phyloP scores from a whole-genome alignment of 2,329 filamentous ascomycete species.

The Fusarium domesticum region DNA sequence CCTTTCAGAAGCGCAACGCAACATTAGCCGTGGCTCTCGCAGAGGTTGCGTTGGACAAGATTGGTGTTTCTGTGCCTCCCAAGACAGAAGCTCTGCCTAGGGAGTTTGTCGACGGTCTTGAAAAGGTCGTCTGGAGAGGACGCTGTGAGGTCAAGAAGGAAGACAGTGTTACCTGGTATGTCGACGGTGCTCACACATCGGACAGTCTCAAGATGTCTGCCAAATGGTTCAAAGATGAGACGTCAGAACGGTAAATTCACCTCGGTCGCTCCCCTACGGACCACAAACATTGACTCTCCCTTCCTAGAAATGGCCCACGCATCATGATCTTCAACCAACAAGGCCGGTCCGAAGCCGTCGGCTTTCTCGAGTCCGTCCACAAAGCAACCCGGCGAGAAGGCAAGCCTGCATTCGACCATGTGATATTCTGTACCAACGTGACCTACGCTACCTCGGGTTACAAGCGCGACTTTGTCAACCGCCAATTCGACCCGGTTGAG shows the following conservation, averaged over 20 bases:
- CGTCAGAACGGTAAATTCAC: constrained; percentile 31
- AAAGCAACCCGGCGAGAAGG: constrained; percentile 32
- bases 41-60: constrained; percentile 45
- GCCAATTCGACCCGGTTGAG: constrained; percentile 50
- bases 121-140: constrained; percentile 73
- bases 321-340: constrained; percentile 88
- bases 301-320: constrained; percentile 37
- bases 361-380: constrained; percentile 51
- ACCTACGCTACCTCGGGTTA: constrained; percentile 51
- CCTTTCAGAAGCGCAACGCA: constrained; percentile 60
- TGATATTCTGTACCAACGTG: constrained; percentile 79
- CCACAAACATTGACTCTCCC: not conserved
- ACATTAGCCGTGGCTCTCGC: constrained; percentile 52
- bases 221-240: constrained; percentile 70
- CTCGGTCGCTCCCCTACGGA: not conserved
- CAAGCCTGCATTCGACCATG: constrained; percentile 60
- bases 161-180: constrained; percentile 68
- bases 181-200: constrained; percentile 90
- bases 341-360: constrained; percentile 51
- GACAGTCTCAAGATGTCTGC: constrained; percentile 83
- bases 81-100: constrained; percentile 46
- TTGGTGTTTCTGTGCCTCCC: constrained; percentile 36
- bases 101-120: constrained; percentile 69
- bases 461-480: constrained; percentile 57
- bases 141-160: constrained; percentile 65